phyloP scores from a whole-genome alignment of 2,329 filamentous ascomycete genomes.

The Xylaria arbuscula region DNA sequence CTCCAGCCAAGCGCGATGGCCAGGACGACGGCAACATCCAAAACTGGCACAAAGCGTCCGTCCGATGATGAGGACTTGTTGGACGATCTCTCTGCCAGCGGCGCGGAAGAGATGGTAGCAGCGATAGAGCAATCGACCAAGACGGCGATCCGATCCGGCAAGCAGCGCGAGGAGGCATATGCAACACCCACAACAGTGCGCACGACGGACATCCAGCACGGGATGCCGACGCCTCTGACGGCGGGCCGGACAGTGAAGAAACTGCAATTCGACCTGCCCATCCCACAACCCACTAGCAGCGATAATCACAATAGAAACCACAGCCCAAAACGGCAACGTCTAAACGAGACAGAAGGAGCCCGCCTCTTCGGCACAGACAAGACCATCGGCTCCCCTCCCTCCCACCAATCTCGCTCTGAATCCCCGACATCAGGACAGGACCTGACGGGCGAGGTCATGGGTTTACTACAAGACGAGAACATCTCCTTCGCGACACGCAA shows the following conservation, averaged over 20 bases:
- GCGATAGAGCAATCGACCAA: conserved; percentile 40
- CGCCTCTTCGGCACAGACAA: conserved; percentile 41
- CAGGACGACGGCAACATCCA: conserved; percentile 26
- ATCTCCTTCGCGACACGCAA: conserved; percentile 54
- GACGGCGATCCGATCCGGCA: background rate
- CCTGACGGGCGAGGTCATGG: conserved; percentile 61
- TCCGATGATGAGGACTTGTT: conserved; percentile 42
- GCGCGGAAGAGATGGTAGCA: conserved; percentile 44
- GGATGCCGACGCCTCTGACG: conserved; percentile 45
- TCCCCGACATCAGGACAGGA: conserved; percentile 36
- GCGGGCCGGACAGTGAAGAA: conserved; percentile 42
- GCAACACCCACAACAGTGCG: conserved; percentile 29
- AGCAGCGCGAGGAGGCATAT: conserved; percentile 6
- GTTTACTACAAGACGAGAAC: conserved; percentile 58
- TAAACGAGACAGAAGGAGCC: background rate
- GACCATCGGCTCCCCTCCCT: conserved; percentile 18
- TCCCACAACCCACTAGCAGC: background rate
- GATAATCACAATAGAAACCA: background rate
- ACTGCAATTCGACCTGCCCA: conserved; percentile 25
- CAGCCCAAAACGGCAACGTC: conserved; percentile 38
- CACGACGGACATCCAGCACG: conserved; percentile 33
- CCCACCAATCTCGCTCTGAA: background rate
- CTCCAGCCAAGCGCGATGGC: conserved; percentile 23
- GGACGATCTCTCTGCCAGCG: conserved; percentile 46
- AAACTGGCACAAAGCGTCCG: conserved; percentile 45